phyloP scores from a whole-genome alignment of 805 yeast genomes.

The Wickerhamomyces mucosus region DNA sequence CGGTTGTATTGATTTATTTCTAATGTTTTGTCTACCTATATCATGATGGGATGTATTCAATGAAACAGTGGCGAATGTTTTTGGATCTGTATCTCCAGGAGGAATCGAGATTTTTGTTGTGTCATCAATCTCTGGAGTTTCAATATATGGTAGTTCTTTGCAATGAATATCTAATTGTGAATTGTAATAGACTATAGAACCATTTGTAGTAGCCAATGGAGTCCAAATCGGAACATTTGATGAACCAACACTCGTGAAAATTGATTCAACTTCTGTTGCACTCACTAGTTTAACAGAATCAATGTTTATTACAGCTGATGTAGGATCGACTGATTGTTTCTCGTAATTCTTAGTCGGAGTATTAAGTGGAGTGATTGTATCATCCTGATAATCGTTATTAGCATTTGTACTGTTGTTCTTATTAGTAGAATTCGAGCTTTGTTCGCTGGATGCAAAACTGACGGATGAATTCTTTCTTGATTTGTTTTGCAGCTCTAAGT shows the following conservation, averaged over 20 bases:
- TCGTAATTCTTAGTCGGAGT: too few species aligned
- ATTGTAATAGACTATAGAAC: slow-evolving; percentile 49
- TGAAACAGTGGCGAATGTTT: slow-evolving; percentile 12
- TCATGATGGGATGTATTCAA: slow-evolving; percentile 19
- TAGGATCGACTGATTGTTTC: slow-evolving; percentile 7
- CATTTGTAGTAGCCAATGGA: slow-evolving; percentile 47
- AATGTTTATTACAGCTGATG: slow-evolving; percentile 9
- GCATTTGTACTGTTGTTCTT: too few species aligned
- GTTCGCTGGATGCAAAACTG: slow-evolving; percentile 32
- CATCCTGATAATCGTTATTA: too few species aligned
- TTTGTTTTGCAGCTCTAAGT: slow-evolving; percentile 17
- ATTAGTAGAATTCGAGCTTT: slow-evolving; percentile 5
- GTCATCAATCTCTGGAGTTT: slow-evolving; percentile 27
- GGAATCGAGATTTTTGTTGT: slow-evolving; percentile 21
- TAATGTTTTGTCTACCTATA: slow-evolving; percentile 5
- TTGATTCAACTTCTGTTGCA: slow-evolving; percentile 28
- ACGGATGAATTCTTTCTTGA: slow-evolving; percentile 39
- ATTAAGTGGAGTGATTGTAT: too few species aligned
- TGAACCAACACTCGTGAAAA: slow-evolving; percentile 24
- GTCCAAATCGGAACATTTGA: slow-evolving; percentile 44
- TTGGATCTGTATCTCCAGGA: slow-evolving; percentile 16
- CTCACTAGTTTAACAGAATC: slow-evolving; percentile 21
- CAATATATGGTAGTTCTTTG: slow-evolving; percentile 44
- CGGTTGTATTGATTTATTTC: slow-evolving; percentile 13
- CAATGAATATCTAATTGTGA: slow-evolving; percentile 52